Percentiles rank a stretch among this genome's conserved stretches.
Conservation (phyloP, 2,329 filamentous ascomycete genomes). For the Trichoderma afroharzianum region DNA sequence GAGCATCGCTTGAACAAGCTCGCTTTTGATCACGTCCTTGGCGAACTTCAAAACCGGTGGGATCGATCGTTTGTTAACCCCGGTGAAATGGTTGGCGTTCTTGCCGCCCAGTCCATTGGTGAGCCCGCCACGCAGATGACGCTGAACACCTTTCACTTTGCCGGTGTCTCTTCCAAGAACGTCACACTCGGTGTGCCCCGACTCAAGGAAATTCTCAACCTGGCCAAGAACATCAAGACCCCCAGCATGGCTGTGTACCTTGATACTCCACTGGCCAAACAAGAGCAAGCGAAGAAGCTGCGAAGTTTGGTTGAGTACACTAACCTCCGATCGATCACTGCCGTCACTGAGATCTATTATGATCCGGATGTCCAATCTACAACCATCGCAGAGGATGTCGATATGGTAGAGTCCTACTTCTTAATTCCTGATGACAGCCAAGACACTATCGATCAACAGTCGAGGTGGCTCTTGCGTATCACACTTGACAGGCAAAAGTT, state of each 20-base stretch:
- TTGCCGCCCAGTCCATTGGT: slow-evolving; percentile 97
- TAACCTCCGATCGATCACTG: slow-evolving; percentile 84
- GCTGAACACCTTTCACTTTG: slow-evolving; percentile 98
- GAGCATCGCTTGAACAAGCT: slow-evolving; percentile 83
- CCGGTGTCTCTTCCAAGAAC: slow-evolving; percentile 99
- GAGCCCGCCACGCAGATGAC: slow-evolving; percentile 99
- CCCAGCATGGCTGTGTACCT: slow-evolving; percentile 95
- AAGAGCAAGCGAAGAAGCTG: slow-evolving; percentile 79
- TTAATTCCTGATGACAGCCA: slow-evolving; percentile 78
- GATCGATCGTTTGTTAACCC: slow-evolving; percentile 80
- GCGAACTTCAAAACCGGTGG: slow-evolving; percentile 87
- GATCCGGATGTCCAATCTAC: slow-evolving; percentile 87
- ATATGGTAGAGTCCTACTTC: slow-evolving; percentile 97
- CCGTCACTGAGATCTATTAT: slow-evolving; percentile 94
- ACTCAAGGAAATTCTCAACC: slow-evolving; percentile 98
- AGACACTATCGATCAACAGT: slow-evolving; percentile 67
- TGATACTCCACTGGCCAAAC: slow-evolving; percentile 58
- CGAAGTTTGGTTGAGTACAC: slow-evolving; percentile 93
- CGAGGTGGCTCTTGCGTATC: slow-evolving; percentile 92
- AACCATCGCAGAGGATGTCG: slow-evolving; percentile 78
- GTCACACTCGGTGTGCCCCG: slow-evolving; percentile 97
- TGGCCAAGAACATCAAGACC: slow-evolving; percentile 97
- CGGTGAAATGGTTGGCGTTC: slow-evolving; percentile 97
- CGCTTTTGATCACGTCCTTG: slow-evolving; percentile 87
- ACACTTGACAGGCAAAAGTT: slow-evolving; percentile 90